Evolutionary conservation across 2,329 filamentous ascomycete genomes (phyloP).

Genomic region (Phialocephala subalpina): DNA sequence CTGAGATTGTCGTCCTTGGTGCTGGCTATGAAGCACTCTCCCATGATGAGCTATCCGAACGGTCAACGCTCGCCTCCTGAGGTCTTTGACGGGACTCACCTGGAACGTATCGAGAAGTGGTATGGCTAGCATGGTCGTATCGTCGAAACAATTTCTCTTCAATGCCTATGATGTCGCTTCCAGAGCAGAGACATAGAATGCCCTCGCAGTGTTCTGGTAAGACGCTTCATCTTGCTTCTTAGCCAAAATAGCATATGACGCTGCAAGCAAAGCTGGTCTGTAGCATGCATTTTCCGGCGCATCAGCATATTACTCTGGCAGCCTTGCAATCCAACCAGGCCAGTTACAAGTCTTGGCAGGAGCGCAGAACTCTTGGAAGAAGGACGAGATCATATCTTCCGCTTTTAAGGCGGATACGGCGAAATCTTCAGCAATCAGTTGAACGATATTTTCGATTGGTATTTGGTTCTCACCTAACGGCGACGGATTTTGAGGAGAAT

Average conservation of each 20-base stretch:
- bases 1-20: too few species aligned
- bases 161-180: slow-evolving; percentile 5
- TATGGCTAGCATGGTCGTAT: neutral
- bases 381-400: neutral
- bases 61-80: neutral
- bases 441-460: neutral
- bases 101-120: neutral
- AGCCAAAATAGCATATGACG: slow-evolving; percentile 7
- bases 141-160: neutral
- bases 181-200: neutral
- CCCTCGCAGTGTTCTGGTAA: neutral
- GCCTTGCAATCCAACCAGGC: neutral
- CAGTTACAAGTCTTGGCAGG: neutral
- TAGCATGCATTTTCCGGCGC: slow-evolving; percentile 8
- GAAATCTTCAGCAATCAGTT: neutral
- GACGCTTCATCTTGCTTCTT: neutral
- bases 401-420: neutral
- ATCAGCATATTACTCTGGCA: neutral
- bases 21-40: neutral
- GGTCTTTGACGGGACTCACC: neutral
- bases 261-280: slow-evolving; percentile 5
- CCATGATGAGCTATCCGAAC: slow-evolving; percentile 11
- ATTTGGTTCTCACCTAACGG: too few species aligned
- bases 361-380: neutral
- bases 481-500: too few species aligned